phyloP scores from a whole-genome alignment of 306 rosid species.

The Lathyrus sativus region DNA sequence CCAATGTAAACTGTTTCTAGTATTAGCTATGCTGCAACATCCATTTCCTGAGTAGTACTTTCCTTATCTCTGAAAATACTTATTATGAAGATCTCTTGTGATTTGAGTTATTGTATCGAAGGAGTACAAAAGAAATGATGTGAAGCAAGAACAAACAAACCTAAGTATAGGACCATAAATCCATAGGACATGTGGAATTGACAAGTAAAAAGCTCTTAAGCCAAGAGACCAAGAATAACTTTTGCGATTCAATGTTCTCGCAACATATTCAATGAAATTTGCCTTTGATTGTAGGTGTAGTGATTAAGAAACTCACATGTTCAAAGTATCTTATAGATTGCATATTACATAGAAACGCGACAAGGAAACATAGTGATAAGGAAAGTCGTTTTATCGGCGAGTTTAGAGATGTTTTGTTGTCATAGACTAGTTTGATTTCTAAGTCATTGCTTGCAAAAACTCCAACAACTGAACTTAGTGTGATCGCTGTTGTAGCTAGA shows the following conservation, averaged over 20 bases:
- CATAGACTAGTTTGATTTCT: slow-evolving; percentile 55
- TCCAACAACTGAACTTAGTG: slow-evolving; percentile 86
- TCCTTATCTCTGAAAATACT: slow-evolving; percentile 47
- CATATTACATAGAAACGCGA: slow-evolving; percentile 87
- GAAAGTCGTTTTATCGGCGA: slow-evolving; percentile 71
- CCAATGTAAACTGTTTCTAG: too few species aligned
- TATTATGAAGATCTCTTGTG: slow-evolving; percentile 70
- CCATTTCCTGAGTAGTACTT: slow-evolving; percentile 33
- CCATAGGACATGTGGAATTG: slow-evolving; percentile 89
- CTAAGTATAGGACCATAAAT: slow-evolving; percentile 90
- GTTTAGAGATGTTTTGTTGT: slow-evolving; percentile 55
- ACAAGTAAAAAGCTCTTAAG: slow-evolving; percentile 75
- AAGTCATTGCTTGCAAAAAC: slow-evolving; percentile 61
- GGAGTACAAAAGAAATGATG: slow-evolving; percentile 68
- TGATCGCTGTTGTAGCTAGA: slow-evolving; percentile 87
- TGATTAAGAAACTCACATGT: slow-evolving; percentile 86
- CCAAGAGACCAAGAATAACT: slow-evolving; percentile 90
- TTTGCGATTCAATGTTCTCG: slow-evolving; percentile 71
- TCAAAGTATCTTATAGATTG: slow-evolving; percentile 92
- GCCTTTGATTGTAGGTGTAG: slow-evolving; percentile 66
- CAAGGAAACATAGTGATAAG: slow-evolving; percentile 74
- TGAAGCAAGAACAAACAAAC: slow-evolving; percentile 65
- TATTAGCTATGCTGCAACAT: slow-evolving; percentile 48
- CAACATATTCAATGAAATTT: slow-evolving; percentile 59
- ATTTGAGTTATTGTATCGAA: slow-evolving; percentile 79